Percentiles rank a stretch among this genome's conserved stretches.
Conservation (phyloP, 75 land plant genomes). For the Pinus tabuliformis region DNA sequence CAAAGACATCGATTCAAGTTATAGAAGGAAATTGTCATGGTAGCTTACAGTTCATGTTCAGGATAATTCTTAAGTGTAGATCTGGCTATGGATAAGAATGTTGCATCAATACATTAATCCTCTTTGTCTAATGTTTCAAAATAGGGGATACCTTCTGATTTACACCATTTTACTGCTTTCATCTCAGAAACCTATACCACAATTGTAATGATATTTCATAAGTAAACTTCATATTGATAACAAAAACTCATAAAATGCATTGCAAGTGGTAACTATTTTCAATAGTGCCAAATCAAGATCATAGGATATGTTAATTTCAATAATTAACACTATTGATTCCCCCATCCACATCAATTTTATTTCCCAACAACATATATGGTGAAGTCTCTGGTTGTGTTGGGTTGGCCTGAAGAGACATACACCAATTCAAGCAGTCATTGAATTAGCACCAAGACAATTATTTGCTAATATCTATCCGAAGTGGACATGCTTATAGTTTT, state of each 20-base stretch:
- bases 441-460: too few species aligned
- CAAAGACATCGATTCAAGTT: too few species aligned
- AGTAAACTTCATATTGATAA: neutral
- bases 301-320: neutral
- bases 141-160: conserved; percentile 68
- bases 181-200: conserved; percentile 62
- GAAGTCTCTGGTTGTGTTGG: conserved; percentile 56
- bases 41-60: conserved; percentile 52
- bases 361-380: conserved; percentile 79
- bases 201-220: neutral
- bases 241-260: neutral
- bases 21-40: neutral
- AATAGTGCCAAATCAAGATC: neutral
- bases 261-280: neutral
- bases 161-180: conserved; percentile 79
- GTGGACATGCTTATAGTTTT: too few species aligned
- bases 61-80: conserved; percentile 52
- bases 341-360: conserved; percentile 85
- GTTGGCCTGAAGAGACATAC: conserved; percentile 49
- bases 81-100: conserved; percentile 50
- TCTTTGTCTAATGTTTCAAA: conserved; percentile 91
- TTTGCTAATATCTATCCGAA: too few species aligned
- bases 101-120: conserved; percentile 64
- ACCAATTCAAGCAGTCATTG: neutral
- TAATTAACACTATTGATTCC: conserved; percentile 76